phyloP scores from a whole-genome alignment of 2,329 filamentous ascomycete species.

The Acephala macrosclerotiorum region DNA sequence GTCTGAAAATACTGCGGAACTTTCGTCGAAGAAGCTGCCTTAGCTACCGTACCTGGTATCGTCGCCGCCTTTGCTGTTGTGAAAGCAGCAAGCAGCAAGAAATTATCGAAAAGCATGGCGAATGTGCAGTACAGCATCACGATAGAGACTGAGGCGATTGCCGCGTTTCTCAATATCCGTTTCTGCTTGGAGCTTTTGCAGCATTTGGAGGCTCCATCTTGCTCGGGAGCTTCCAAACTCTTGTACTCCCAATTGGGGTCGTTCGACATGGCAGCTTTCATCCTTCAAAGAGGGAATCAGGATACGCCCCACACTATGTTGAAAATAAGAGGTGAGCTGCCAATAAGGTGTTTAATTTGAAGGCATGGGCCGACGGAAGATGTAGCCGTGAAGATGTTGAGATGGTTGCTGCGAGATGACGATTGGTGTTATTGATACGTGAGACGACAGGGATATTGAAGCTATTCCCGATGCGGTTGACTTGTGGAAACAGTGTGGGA shows the following conservation, averaged over 20 bases:
- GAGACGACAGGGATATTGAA: background rate
- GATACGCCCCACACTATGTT: background rate
- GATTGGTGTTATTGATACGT: background rate
- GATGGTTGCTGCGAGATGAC: background rate
- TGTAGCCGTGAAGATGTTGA: background rate
- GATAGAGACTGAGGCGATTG: background rate
- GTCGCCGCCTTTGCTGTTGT: slow-evolving; percentile 12
- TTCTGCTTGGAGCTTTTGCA: slow-evolving; percentile 9
- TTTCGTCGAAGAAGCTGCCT: slow-evolving; percentile 39
- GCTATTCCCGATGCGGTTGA: background rate
- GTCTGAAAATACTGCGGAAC: slow-evolving; percentile 72
- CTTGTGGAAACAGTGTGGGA: background rate
- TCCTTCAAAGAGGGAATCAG: background rate
- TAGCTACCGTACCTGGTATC: slow-evolving; percentile 1
- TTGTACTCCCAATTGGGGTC: background rate
- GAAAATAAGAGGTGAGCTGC: background rate
- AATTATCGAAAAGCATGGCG: slow-evolving; percentile 29
- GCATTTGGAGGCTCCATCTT: slow-evolving; percentile 5
- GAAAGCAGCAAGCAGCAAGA: slow-evolving; percentile 20
- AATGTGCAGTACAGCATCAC: slow-evolving; percentile 32
- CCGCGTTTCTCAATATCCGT: slow-evolving; percentile 18
- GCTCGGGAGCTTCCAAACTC: background rate
- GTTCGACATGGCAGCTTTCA: background rate
- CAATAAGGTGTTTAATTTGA: background rate
- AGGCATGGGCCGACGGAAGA: background rate